These are phyloP conservation scores for Acacia confusa DNA, from an alignment of 306 rosid genomes.

Conservation along the genomic window DNA sequence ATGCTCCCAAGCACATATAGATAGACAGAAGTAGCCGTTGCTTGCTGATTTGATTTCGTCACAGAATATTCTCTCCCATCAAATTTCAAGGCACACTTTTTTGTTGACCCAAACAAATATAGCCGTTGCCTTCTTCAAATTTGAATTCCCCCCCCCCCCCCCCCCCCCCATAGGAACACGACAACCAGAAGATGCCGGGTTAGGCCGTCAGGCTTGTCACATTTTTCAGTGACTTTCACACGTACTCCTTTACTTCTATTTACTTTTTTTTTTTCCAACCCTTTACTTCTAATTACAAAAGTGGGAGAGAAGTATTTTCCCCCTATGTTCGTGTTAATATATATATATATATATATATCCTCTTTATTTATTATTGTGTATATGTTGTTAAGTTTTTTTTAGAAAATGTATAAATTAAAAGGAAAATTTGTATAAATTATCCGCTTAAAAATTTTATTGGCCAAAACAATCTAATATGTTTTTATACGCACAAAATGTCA, in stretches of 20 bases:
- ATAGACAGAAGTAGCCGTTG: neutral
- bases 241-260: neutral
- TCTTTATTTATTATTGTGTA: too few species aligned
- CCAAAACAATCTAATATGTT: too few species aligned
- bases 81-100: constrained; percentile 2
- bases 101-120: constrained; percentile 20
- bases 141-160: constrained; percentile 16
- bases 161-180: constrained; percentile 30
- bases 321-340: too few species aligned
- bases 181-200: constrained; percentile 30
- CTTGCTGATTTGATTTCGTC: neutral
- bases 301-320: too few species aligned
- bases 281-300: too few species aligned
- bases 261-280: too few species aligned
- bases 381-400: too few species aligned
- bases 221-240: neutral
- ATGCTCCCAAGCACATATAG: neutral
- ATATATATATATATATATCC: too few species aligned
- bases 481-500: too few species aligned
- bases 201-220: constrained; percentile 19
- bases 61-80: neutral
- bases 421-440: too few species aligned
- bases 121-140: constrained; percentile 36
- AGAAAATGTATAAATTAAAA: too few species aligned
- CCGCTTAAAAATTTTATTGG: too few species aligned